Conservation (phyloP, 306 rosid species). For the Cyclanthera cordifolia region DNA sequence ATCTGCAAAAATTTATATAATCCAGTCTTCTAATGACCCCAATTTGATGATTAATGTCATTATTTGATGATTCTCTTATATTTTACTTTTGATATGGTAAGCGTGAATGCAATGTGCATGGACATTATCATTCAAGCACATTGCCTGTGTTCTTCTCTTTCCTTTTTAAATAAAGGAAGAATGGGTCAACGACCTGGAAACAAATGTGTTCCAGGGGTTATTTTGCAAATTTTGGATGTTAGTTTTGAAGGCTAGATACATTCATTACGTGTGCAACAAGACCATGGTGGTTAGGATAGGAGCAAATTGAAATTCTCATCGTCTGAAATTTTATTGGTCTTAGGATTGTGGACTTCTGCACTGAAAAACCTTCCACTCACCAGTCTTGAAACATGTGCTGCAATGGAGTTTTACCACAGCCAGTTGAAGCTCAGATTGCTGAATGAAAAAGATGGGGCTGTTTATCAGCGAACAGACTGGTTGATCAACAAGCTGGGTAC, state of each 20-base stretch:
- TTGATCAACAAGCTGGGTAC: constrained; percentile 77
- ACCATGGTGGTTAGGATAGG: neutral
- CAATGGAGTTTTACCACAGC: constrained; percentile 71
- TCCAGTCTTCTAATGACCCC: neutral
- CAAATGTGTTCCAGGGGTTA: neutral
- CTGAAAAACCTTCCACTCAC: constrained; percentile 69
- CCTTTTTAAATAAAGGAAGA: neutral
- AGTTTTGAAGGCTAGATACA: neutral
- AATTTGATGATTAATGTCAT: neutral
- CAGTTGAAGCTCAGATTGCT: constrained; percentile 65
- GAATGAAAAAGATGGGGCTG: constrained; percentile 46
- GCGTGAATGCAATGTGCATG: neutral
- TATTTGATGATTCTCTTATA: neutral
- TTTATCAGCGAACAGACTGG: constrained; percentile 70
- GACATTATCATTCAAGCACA: neutral
- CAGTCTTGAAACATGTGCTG: constrained; percentile 73
- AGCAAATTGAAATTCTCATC: neutral
- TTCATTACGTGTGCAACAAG: neutral
- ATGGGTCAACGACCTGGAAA: neutral
- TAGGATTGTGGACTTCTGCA: constrained; percentile 57
- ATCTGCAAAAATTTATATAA: neutral
- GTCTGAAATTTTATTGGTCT: constrained; percentile 17
- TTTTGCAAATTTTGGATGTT: neutral
- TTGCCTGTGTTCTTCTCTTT: neutral
- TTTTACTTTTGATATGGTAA: neutral